phyloP scores from a whole-genome alignment of 2,329 filamentous ascomycete species.

The Monilinia fructicola region DNA sequence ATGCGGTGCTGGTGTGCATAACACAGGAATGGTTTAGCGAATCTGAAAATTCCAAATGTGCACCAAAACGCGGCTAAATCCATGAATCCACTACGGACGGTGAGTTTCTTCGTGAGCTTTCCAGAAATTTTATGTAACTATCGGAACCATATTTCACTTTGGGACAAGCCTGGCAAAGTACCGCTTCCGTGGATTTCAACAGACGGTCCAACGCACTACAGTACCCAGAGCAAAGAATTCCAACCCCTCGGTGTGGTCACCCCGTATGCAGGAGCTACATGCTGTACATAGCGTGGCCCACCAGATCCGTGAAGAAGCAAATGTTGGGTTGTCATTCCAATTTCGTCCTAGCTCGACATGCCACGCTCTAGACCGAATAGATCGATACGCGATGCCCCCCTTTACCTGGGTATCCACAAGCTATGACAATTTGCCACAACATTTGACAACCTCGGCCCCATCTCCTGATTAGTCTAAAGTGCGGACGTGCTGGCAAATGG shows the following conservation, averaged over 20 bases:
- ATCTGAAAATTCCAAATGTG: background rate
- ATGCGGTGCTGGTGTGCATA: no score
- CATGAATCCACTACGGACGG: background rate
- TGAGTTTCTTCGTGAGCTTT: background rate
- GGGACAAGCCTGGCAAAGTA: background rate
- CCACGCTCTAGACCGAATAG: background rate
- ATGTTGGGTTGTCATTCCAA: background rate
- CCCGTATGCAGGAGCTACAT: background rate
- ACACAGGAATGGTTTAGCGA: no score
- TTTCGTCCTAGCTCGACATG: background rate
- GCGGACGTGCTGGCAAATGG: background rate
- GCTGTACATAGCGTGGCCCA: background rate
- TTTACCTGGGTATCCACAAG: background rate
- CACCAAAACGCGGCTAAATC: background rate
- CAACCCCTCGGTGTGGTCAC: background rate
- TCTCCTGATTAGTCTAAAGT: background rate
- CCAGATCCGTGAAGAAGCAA: background rate
- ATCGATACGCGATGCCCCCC: background rate
- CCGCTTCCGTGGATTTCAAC: background rate
- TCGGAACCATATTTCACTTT: background rate
- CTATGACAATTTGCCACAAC: conserved; percentile 13
- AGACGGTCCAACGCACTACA: background rate
- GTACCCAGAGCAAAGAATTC: background rate
- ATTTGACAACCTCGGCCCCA: background rate
- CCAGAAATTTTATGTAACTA: background rate